Conservation (phyloP, 140 eudicot species). For the Ambrosia hybrid region DNA sequence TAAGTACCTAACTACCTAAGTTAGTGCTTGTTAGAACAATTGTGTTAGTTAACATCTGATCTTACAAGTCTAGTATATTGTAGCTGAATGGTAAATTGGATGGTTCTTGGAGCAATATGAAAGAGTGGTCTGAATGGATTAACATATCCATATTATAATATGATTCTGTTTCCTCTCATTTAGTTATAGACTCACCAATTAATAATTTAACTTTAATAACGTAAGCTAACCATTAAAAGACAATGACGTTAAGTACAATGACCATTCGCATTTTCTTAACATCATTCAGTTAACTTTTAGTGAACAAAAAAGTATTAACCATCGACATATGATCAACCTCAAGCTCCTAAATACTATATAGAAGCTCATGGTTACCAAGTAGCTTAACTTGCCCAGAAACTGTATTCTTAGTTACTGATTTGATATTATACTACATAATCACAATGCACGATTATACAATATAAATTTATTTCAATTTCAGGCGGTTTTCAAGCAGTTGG, state of each 20-base stretch:
- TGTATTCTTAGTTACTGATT: slow-evolving; percentile 7
- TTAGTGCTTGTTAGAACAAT: no score
- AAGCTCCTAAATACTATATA: not conserved
- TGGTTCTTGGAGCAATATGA: no score
- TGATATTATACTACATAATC: slow-evolving; percentile 8
- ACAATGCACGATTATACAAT: slow-evolving; percentile 5
- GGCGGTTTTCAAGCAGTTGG: slow-evolving; percentile 98
- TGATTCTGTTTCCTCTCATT: not conserved
- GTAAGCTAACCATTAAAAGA: not conserved
- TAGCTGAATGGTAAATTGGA: no score
- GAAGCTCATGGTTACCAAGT: not conserved
- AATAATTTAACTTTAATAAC: not conserved
- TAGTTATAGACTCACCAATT: not conserved
- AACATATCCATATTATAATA: not conserved
- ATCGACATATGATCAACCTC: not conserved
- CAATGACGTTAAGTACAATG: not conserved
- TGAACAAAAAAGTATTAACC: not conserved
- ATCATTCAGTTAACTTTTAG: not conserved
- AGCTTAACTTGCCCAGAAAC: not conserved
- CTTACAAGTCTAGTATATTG: no score
- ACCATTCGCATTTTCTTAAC: slow-evolving; percentile 14
- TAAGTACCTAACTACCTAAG: no score
- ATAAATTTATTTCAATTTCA: slow-evolving; percentile 20
- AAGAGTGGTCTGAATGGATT: no score
- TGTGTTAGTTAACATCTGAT: no score